Evolutionary conservation across 768 basidiomycete species (phyloP).

Genomic region (Amanita subjunquillea): DNA sequence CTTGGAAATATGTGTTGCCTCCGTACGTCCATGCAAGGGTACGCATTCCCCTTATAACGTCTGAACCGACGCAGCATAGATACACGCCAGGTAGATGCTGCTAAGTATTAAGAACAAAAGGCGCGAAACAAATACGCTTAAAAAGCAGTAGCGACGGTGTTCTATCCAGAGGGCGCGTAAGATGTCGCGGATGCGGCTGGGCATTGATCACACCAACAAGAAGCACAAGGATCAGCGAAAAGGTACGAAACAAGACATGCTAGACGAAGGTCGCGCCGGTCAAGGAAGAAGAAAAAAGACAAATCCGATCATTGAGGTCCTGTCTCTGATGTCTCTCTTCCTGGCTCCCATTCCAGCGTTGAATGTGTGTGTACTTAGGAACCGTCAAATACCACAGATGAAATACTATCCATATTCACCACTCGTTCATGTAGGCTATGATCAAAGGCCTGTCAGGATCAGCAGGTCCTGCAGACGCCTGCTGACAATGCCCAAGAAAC

Average conservation of each 20-base stretch:
- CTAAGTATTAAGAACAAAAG: neutral
- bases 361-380: no score
- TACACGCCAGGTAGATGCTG: neutral
- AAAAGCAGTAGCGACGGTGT: slow-evolving; percentile 1
- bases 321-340: no score
- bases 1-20: neutral
- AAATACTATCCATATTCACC: no score
- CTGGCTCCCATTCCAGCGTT: no score
- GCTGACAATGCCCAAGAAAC: neutral
- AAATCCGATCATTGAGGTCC: no score
- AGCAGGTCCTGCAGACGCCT: no score
- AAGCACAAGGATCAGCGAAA: slow-evolving; percentile 9
- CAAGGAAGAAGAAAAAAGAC: slow-evolving; percentile 7
- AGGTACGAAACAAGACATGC: slow-evolving; percentile 6
- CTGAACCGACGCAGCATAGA: slow-evolving; percentile 2
- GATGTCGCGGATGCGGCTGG: neutral
- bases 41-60: neutral
- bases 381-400: no score
- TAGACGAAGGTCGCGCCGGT: neutral
- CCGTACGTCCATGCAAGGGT: neutral
- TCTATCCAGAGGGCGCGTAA: neutral
- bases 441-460: no score
- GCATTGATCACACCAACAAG: slow-evolving; percentile 3
- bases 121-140: neutral
- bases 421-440: no score